Conservation (phyloP, 1,284 basidiomycete species). For the Ustilago loliicola region DNA sequence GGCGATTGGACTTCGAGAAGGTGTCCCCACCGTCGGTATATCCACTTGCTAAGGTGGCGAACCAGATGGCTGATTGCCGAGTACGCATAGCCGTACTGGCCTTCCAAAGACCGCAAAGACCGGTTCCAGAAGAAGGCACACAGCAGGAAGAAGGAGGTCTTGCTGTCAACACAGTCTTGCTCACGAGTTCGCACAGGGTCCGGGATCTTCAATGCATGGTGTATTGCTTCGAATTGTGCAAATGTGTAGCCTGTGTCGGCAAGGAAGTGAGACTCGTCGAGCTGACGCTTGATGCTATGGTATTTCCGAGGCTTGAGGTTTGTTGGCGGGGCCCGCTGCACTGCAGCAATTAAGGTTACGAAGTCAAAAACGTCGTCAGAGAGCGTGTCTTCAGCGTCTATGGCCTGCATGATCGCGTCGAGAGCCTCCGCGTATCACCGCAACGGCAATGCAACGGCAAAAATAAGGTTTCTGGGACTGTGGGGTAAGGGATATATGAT, state of each 20-base stretch:
- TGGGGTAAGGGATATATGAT: conserved; percentile 7
- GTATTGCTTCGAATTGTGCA: conserved; percentile 5
- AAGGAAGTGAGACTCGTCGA: conserved; percentile 2
- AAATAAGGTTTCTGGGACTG: neutral
- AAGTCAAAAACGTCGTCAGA: neutral
- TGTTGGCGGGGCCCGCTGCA: neutral
- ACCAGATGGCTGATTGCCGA: neutral
- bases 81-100: neutral
- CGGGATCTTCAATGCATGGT: conserved; percentile 3
- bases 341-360: neutral
- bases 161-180: conserved; percentile 15
- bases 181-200: conserved; percentile 1
- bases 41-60: neutral
- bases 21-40: conserved; percentile 7
- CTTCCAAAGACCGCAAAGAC: neutral
- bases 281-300: neutral
- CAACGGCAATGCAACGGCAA: neutral
- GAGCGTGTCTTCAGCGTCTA: neutral
- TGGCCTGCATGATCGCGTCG: conserved; percentile 2
- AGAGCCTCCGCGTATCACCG: neutral
- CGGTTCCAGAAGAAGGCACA: neutral
- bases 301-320: neutral
- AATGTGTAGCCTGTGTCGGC: neutral
- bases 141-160: conserved; percentile 10
- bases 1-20: neutral